Evolutionary conservation across 2,329 filamentous ascomycete genomes (phyloP).

Genomic region (Nothomitra cinnamomea): DNA sequence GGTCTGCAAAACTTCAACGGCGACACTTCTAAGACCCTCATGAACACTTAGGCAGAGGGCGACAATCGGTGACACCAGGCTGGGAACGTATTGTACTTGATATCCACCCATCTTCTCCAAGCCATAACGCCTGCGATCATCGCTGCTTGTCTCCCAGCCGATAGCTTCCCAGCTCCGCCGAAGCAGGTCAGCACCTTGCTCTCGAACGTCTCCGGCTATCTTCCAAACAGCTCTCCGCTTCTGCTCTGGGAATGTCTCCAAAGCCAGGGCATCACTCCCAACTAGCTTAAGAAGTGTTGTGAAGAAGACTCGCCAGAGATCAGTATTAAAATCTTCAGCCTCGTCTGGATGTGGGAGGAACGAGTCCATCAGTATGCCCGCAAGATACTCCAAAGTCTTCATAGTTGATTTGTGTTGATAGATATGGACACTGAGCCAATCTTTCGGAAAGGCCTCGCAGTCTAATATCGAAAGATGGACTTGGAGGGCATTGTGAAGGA

Average conservation of each 20-base stretch:
- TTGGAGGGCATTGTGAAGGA: slow-evolving; percentile 63
- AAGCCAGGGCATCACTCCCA: slow-evolving; percentile 69
- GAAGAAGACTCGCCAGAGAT: slow-evolving; percentile 89
- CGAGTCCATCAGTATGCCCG: slow-evolving; percentile 59
- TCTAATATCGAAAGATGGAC: slow-evolving; percentile 79
- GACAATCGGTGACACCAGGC: slow-evolving; percentile 77
- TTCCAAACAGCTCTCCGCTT: slow-evolving; percentile 96
- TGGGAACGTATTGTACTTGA: slow-evolving; percentile 94
- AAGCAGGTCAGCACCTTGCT: slow-evolving; percentile 75
- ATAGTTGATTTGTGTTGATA: slow-evolving; percentile 86
- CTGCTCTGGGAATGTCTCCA: slow-evolving; percentile 94
- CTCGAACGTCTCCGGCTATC: slow-evolving; percentile 89
- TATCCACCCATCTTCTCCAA: slow-evolving; percentile 82
- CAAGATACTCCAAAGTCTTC: slow-evolving; percentile 67
- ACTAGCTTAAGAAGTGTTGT: slow-evolving; percentile 77
- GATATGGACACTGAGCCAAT: slow-evolving; percentile 86
- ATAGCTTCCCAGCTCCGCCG: slow-evolving; percentile 85
- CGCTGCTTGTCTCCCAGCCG: slow-evolving; percentile 77
- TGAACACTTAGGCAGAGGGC: slow-evolving; percentile 92
- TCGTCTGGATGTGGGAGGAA: slow-evolving; percentile 83
- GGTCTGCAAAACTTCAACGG: slow-evolving; percentile 82
- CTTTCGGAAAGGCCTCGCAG: slow-evolving; percentile 74
- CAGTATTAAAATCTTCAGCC: slow-evolving; percentile 79
- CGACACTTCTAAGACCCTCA: slow-evolving; percentile 73
- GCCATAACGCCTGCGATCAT: slow-evolving; percentile 63